These are phyloP conservation scores for Candida tibetensis DNA, from an alignment of 805 yeast genomes.

Conservation along the genomic window DNA sequence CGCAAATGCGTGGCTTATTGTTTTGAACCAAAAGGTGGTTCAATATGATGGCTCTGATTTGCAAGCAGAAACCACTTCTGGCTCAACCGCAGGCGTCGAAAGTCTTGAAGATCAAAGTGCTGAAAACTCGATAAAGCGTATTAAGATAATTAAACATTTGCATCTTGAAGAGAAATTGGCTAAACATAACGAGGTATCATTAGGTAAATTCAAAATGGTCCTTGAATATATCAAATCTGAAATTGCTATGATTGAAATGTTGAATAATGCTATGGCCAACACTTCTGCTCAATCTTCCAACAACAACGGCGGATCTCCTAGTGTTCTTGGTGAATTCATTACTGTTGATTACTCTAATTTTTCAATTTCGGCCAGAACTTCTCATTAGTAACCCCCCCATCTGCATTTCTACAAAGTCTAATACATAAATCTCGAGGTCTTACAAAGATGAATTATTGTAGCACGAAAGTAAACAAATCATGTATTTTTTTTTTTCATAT, in stretches of 20 bases:
- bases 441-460: no score
- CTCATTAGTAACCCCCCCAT: constrained; percentile 17
- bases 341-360: constrained; percentile 44
- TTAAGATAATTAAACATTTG: constrained; percentile 32
- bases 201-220: constrained; percentile 42
- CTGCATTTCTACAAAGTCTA: no score
- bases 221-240: constrained; percentile 44
- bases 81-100: constrained; percentile 2
- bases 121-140: constrained; percentile 21
- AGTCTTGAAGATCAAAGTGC: constrained; percentile 2
- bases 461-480: no score
- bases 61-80: constrained; percentile 6
- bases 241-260: constrained; percentile 28
- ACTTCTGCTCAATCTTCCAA: constrained; percentile 9
- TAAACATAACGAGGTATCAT: constrained; percentile 43
- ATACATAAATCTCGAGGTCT: no score
- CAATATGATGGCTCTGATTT: constrained; percentile 15
- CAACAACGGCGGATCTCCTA: constrained; percentile 8
- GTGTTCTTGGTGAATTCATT: constrained; percentile 34
- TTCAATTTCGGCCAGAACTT: constrained; percentile 35
- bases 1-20: constrained; percentile 54
- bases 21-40: constrained; percentile 26
- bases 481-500: no score
- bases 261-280: constrained; percentile 17
- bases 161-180: constrained; percentile 42